These are phyloP conservation scores for Talaromyces sp. DNA, from an alignment of 2,329 filamentous ascomycete genomes.

Conservation along the genomic window DNA sequence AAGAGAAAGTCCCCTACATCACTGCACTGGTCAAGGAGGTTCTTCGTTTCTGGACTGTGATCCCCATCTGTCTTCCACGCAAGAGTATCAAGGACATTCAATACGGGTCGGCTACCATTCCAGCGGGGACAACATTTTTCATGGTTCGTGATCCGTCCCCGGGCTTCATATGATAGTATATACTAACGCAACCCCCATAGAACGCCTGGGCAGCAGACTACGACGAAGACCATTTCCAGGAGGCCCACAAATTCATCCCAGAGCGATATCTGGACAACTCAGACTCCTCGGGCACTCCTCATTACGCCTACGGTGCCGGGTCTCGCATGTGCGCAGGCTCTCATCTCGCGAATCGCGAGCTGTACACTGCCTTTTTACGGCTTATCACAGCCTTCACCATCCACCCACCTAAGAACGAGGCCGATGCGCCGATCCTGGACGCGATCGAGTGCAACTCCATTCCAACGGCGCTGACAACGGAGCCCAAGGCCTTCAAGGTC, in stretches of 20 bases:
- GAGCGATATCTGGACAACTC: slow-evolving; percentile 60
- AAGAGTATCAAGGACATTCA: slow-evolving; percentile 66
- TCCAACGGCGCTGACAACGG: slow-evolving; percentile 54
- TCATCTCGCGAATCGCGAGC: slow-evolving; percentile 58
- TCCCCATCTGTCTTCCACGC: slow-evolving; percentile 70
- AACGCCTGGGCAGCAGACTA: slow-evolving; percentile 72
- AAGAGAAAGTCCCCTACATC: slow-evolving; percentile 72
- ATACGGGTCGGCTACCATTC: slow-evolving; percentile 62
- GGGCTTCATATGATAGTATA: background rate
- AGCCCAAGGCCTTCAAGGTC: slow-evolving; percentile 59
- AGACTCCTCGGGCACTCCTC: slow-evolving; percentile 49
- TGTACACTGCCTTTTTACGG: slow-evolving; percentile 56
- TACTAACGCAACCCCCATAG: slow-evolving; percentile 23
- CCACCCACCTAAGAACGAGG: slow-evolving; percentile 39
- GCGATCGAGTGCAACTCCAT: slow-evolving; percentile 52
- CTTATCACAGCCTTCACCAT: slow-evolving; percentile 56
- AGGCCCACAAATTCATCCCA: slow-evolving; percentile 58
- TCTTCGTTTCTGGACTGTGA: slow-evolving; percentile 71
- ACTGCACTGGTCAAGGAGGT: slow-evolving; percentile 74
- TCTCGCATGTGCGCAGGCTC: slow-evolving; percentile 59
- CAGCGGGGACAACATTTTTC: slow-evolving; percentile 72
- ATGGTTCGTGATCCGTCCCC: slow-evolving; percentile 46
- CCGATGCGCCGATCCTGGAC: slow-evolving; percentile 50
- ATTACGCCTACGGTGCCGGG: slow-evolving; percentile 59
- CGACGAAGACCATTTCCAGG: slow-evolving; percentile 61